Evolutionary conservation across 1,284 basidiomycete genomes (phyloP), one percentile per base, ranked within the genome.

Genomic region (Farysia itapuensis): DNA sequence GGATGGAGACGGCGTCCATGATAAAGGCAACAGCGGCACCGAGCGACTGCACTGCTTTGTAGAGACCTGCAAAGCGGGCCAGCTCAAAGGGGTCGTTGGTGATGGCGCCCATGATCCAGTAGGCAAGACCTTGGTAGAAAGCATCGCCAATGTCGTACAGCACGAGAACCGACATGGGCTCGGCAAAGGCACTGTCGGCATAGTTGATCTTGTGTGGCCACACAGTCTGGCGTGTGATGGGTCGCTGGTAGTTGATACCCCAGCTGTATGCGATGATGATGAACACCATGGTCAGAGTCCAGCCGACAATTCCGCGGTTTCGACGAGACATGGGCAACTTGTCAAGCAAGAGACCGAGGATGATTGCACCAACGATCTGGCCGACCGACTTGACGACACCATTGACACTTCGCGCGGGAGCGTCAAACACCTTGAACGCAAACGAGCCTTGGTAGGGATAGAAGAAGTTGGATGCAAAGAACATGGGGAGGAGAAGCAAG

Each of bases 51-150:
- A 70, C 42, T 19, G 47, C 54, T 35, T 66, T 66, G 52, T 63
- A 63, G 38, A 66, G 45, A 14, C 67, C 67, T 3, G 67, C 63
- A 18, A 57, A 48, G 11, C 47, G 49, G 13, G 67, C 67, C 12
- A 70, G 58, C 42, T 67, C 64, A 35, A 56, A 56, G 30, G 67
- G 46, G 43, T 70, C 64, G 54, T 70, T 68, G 31, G 65, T 59
- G 39, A 68, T 47, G 21, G 63, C 50, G 12, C 67, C 67, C 41
- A 70, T 60, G 35, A 70, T 49, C 43, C 47, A 60, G 44, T 68
- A 67, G 1, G 56, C 48, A 24, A 64, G 43, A 25, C 60, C 45
- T 36, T 56, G 52, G 46, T 49, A 56, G 39, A 56, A 48, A 14
- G 52, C 52, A 43, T 56, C 52, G 22, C 45, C 45, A 24, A 48